Conservation (phyloP, 176 grass and related monocot genomes). For the Zoysia pacifica region DNA sequence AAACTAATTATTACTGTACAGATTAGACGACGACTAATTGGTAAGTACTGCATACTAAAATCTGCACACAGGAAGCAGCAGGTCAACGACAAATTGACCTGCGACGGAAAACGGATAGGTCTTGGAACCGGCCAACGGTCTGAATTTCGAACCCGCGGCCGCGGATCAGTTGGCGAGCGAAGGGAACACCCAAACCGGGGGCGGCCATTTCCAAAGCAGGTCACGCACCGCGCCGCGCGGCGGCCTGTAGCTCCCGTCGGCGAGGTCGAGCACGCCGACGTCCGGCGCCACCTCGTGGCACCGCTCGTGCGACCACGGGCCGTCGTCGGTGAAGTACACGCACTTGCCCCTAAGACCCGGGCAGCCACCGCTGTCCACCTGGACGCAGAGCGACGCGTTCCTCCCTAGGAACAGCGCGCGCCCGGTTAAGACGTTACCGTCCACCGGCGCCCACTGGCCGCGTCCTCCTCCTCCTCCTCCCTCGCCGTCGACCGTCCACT, state of each 20-base stretch:
- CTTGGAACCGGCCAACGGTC: too few relatives aligned
- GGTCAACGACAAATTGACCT: constrained; percentile 9
- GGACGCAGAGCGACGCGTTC: constrained; percentile 49
- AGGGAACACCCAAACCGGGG: constrained; percentile 54
- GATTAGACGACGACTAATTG: too few relatives aligned
- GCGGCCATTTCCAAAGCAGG: constrained; percentile 62
- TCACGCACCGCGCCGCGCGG: constrained; percentile 32
- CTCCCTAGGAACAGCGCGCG: constrained; percentile 59
- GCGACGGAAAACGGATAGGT: background rate
- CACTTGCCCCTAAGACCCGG: constrained; percentile 31
- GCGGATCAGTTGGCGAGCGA: background rate
- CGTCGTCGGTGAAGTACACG: constrained; percentile 68
- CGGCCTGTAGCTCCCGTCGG: constrained; percentile 40
- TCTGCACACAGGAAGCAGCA: background rate
- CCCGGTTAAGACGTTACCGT: background rate
- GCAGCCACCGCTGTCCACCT: background rate
- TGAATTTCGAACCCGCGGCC: too few relatives aligned
- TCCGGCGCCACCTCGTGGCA: constrained; percentile 61
- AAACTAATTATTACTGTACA: too few relatives aligned
- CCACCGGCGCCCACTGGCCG: constrained; percentile 7
- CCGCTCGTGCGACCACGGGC: constrained; percentile 52
- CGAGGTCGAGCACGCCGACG: constrained; percentile 57
- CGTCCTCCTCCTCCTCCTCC: background rate
- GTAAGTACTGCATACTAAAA: too few relatives aligned
- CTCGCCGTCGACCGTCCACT: constrained; percentile 16